Evolutionary conservation across 2,329 filamentous ascomycete species (phyloP), one percentile per base, ranked within the genome.

Genomic region (Aspergillus bombycis): DNA sequence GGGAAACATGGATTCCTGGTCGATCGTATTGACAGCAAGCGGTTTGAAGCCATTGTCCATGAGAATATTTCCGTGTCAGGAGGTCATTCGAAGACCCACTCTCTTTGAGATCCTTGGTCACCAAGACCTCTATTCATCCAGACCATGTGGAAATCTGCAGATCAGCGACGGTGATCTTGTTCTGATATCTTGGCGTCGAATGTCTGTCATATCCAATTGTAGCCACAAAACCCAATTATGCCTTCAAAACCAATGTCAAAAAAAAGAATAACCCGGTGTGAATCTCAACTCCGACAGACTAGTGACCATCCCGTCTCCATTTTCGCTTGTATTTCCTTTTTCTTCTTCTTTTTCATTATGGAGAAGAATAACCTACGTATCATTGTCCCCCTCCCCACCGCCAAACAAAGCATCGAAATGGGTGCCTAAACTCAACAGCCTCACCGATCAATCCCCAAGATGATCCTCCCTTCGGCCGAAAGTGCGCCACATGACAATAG

Each of bases 401-500:
- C 6, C 21, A 23, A 48, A 12, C 5, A 16, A 48, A 23, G 23
- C 12, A 26, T 16, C 23, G 7, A 28, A 28, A 23, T 14, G 23
- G 45, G 26, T 8, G 14, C 21, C 45, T 16, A 48, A 26, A 36
- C 14, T 16, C 34, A 8, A 16, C 34, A 36, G 34, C 45, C 45
- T 48, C 45, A 28, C 45, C 23, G 23, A 48, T 48, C 9, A 26
- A 14, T 14, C 11, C 12, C 28, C 45, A 26, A 6, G 4, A 19
- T 28, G 28, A 32, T 11, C 10, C n/a, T 36, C 32, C 52, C 32
- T 54, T 54, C 5, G 30, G 19, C 32, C 30, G 30, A 23, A 54
- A 26, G 28, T 36, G 12, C 30, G 52, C 52, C 32, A 55, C 52
- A 55, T 55, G 52, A 55, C 52, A 55, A 55, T 55, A 55, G n/a